Base-by-base conservation (phyloP, 2,329 filamentous ascomycete genomes). In the Tolypocladium guangdongense region DNA sequence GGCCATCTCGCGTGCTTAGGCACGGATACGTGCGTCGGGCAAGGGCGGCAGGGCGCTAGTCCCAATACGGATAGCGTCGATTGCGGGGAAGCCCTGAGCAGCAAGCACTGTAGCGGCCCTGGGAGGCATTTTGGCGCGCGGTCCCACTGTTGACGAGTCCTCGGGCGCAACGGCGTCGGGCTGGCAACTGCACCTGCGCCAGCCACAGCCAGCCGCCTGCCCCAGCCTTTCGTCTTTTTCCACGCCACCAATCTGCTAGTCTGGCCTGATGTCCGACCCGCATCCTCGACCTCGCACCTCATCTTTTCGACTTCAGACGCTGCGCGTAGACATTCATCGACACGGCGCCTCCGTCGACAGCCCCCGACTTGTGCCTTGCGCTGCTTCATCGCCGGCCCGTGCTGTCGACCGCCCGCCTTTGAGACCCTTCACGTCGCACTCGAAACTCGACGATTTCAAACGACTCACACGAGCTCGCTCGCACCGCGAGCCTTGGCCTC, bases 221-320 rank as follows among this genome's bases (percentile, higher is more conserved):
- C 61, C 63, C 63, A 65, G 63, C 63, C 63, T 65, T 65, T 63
- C 55, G 41, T 58, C 54, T 60, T 60, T 64, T 54, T 47, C 57
- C 61, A 54, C 59, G 53, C 55, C 55, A 58, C 56, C 60, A 59
- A 52, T 56, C 33, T 10, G 36, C 30, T 20, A 12, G 43, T 5
- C 33, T 22, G 43, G 51, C 51, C 51, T 52, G 22, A 24, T 22
- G 32, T 48, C 20, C 12, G 51, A 48, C 51, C 51, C 49, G 51
- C 51, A 48, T 52, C 51, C 30, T 49, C 51, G 27, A 52, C 33
- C 32, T 47, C n/a, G 30, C 46, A 22, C 12, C 46, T 22, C 39
- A 16, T 43, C 20, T 16, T 24, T 22, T 24, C 39, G 39, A 33
- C 43, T 18, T 20, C 22, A 32, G n/a, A 47, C n/a, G 27, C 33